phyloP scores from a whole-genome alignment of 73 alveolate genomes.

The Paramecium primaurelia region DNA sequence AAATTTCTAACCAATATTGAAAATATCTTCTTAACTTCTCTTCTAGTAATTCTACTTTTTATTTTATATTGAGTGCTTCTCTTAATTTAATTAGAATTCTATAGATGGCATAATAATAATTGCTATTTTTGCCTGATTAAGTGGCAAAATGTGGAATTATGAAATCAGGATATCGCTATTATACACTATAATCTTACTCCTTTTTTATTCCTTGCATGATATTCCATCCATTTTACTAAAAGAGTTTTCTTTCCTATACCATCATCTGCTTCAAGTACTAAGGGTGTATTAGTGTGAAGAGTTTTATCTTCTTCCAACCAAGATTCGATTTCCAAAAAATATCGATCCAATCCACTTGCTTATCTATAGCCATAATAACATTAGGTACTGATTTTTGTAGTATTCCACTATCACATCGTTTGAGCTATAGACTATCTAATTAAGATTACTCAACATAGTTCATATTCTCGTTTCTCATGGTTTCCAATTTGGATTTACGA shows the following conservation, averaged over 20 bases:
- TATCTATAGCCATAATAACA: not conserved
- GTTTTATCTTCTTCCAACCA: slow-evolving; percentile 51
- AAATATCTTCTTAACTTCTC: slow-evolving; percentile 73
- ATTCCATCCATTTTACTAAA: slow-evolving; percentile 71
- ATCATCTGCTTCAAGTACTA: slow-evolving; percentile 71
- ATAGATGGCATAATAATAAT: slow-evolving; percentile 43
- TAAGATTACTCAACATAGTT: slow-evolving; percentile 20
- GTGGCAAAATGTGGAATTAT: slow-evolving; percentile 46
- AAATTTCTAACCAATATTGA: slow-evolving; percentile 72
- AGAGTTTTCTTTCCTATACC: slow-evolving; percentile 72
- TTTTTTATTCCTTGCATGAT: slow-evolving; percentile 50
- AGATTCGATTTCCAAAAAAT: slow-evolving; percentile 54
- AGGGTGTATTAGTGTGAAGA: slow-evolving; percentile 58
- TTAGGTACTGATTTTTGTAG: slow-evolving; percentile 36
- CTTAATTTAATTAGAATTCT: slow-evolving; percentile 21
- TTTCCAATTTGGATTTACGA: not conserved
- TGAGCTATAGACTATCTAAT: not conserved
- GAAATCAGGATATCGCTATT: slow-evolving; percentile 32
- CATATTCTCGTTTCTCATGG: slow-evolving; percentile 34
- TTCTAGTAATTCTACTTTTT: slow-evolving; percentile 72
- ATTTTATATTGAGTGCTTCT: slow-evolving; percentile 66
- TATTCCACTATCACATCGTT: slow-evolving; percentile 34
- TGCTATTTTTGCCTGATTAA: slow-evolving; percentile 9
- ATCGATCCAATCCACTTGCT: slow-evolving; percentile 53
- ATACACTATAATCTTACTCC: not conserved